These are phyloP conservation scores for Candida sithepensis DNA, from an alignment of 805 yeast species.

Conservation along the genomic window DNA sequence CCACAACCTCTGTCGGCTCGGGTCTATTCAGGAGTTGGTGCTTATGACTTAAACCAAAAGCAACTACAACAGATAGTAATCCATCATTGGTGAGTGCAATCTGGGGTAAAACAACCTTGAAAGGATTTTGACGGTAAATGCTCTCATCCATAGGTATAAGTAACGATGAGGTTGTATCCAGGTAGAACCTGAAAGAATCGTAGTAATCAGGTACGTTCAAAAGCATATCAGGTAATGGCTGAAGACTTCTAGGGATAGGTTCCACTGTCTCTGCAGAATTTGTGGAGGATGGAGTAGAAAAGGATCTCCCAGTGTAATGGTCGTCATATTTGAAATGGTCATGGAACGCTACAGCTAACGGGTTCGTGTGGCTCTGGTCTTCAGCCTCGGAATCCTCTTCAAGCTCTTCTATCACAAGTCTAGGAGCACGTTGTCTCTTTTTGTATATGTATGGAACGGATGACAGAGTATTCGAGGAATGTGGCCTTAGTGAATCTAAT, in stretches of 20 bases:
- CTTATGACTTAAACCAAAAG: conserved; percentile 44
- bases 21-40: conserved; percentile 20
- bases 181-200: conserved; percentile 60
- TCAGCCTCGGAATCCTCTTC: conserved; percentile 6
- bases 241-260: conserved; percentile 31
- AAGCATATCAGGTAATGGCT: conserved; percentile 60
- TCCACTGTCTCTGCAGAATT: conserved; percentile 17
- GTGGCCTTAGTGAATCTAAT: conserved; percentile 25
- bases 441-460: conserved; percentile 16
- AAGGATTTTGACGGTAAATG: conserved; percentile 66
- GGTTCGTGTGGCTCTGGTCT: neutral
- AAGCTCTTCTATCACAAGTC: conserved; percentile 1
- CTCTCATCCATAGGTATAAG: conserved; percentile 64
- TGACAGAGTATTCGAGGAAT: conserved; percentile 2
- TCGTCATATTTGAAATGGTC: neutral
- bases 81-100: conserved; percentile 62
- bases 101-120: conserved; percentile 58
- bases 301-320: conserved; percentile 3
- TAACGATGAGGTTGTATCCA: conserved; percentile 54
- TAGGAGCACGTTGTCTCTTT: neutral
- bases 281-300: conserved; percentile 13
- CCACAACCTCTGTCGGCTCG: conserved; percentile 41
- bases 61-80: conserved; percentile 52
- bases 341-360: neutral
- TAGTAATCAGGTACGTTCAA: conserved; percentile 56